Percentiles rank a stretch among this genome's conserved stretches.
These are phyloP conservation scores for Mentha longifolia DNA, from an alignment of 257 asterid genomes.

Conservation along the genomic window DNA sequence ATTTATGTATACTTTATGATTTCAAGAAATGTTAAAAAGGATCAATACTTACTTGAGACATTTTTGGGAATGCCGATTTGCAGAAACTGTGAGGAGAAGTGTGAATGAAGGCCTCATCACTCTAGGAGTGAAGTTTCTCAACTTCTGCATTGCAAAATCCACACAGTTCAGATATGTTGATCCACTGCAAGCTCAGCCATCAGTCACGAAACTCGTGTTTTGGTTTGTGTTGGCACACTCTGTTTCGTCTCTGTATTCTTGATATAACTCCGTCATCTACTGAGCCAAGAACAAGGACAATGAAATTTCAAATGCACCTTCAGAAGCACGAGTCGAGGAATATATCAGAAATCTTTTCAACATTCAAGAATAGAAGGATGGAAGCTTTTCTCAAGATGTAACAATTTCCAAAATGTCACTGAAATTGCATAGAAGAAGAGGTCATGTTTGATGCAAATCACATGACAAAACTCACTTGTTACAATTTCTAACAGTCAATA, in stretches of 20 bases:
- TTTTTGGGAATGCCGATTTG: conserved; percentile 4
- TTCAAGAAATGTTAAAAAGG: background rate
- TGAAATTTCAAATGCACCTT: background rate
- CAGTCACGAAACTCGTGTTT: conserved; percentile 29
- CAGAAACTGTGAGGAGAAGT: conserved; percentile 36
- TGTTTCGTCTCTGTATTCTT: conserved; percentile 36
- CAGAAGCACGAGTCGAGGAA: background rate
- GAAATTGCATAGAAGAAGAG: conserved; percentile 4
- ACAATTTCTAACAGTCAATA: background rate
- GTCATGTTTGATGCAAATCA: conserved; percentile 23
- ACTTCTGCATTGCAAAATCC: conserved; percentile 42
- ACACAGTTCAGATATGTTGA: conserved; percentile 37
- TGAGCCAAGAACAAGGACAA: background rate
- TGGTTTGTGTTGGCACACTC: conserved; percentile 37
- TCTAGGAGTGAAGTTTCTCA: conserved; percentile 38
- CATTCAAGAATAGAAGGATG: background rate
- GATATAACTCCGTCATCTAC: background rate
- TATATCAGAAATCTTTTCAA: background rate
- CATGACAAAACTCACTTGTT: conserved; percentile 18
- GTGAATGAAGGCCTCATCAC: conserved; percentile 18
- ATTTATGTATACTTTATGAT: background rate
- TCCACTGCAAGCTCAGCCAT: conserved; percentile 34
- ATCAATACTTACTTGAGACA: conserved; percentile 8
- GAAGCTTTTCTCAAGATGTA: conserved; percentile 8
- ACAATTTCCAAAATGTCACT: conserved; percentile 3